Percentiles rank a stretch among this genome's conserved stretches.
These are phyloP conservation scores for Xanthoconium stramineum DNA, from an alignment of 768 basidiomycete species.

Conservation along the genomic window DNA sequence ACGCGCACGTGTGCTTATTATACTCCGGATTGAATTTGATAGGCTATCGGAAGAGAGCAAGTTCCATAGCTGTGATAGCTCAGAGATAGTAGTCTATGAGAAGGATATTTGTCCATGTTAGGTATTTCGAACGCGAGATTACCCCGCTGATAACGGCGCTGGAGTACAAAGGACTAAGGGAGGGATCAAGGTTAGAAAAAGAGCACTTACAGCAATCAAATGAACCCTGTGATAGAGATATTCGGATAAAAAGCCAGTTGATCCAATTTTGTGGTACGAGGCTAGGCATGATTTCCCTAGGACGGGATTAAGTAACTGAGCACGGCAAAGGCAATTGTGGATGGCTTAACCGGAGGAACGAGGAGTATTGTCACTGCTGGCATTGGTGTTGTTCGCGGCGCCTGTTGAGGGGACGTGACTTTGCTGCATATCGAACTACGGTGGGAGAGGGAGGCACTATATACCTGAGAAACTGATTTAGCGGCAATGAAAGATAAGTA, in stretches of 20 bases:
- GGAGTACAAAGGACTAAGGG: background rate
- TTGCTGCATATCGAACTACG: constrained; percentile 21
- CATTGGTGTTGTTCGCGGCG: background rate
- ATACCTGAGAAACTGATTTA: constrained; percentile 17
- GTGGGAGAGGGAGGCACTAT: constrained; percentile 23
- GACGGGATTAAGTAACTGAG: background rate
- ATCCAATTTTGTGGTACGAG: constrained; percentile 4
- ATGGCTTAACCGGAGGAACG: background rate
- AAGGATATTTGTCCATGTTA: background rate
- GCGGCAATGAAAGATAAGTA: background rate
- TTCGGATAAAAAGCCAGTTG: background rate
- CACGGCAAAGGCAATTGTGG: no score
- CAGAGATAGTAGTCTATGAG: background rate
- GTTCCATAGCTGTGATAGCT: background rate
- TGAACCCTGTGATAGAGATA: background rate
- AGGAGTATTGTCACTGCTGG: background rate
- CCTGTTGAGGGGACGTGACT: constrained; percentile 2
- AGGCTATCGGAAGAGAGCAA: background rate
- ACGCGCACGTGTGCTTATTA: no score
- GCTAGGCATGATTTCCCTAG: constrained; percentile 9
- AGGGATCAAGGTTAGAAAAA: no score
- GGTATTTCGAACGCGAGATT: background rate
- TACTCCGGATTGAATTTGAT: background rate
- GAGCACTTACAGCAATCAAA: background rate
- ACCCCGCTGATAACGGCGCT: background rate